phyloP scores from a whole-genome alignment of 352 stramenopile species.

The Pythium chondricola region DNA sequence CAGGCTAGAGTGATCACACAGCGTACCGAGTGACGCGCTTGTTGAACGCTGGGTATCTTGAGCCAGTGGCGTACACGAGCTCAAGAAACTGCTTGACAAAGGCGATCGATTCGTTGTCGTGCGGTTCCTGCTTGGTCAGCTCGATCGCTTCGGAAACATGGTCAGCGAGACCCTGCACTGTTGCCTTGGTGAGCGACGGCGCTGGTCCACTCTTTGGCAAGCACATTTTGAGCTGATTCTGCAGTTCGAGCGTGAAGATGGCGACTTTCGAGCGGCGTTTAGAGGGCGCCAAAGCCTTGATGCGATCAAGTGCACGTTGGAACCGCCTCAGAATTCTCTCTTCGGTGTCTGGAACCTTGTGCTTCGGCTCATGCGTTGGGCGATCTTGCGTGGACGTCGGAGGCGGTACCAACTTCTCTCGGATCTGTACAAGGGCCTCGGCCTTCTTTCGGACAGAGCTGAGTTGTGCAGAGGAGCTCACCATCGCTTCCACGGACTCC shows the following conservation, averaged over 20 bases:
- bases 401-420: neutral
- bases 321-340: no score
- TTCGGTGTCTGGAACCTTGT: no score
- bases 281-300: neutral
- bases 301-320: neutral
- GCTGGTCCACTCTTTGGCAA: constrained; percentile 1
- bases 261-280: neutral
- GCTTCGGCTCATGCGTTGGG: neutral
- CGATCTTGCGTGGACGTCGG: neutral
- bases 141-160: constrained; percentile 4
- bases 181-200: neutral
- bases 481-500: neutral
- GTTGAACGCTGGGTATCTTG: constrained; percentile 4
- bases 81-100: constrained; percentile 10
- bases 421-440: neutral
- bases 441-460: no score
- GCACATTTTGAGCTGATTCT: constrained; percentile 3
- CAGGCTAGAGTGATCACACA: neutral
- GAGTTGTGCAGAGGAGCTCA: no score
- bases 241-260: neutral
- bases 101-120: neutral
- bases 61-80: constrained; percentile 2
- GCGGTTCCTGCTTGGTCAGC: constrained; percentile 5
- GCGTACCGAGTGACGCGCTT: constrained; percentile 2
- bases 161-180: neutral